Evolutionary conservation across 2,329 filamentous ascomycete species (phyloP), one percentile per base, ranked within the genome.

Genomic region (Fusarium avenaceum): DNA sequence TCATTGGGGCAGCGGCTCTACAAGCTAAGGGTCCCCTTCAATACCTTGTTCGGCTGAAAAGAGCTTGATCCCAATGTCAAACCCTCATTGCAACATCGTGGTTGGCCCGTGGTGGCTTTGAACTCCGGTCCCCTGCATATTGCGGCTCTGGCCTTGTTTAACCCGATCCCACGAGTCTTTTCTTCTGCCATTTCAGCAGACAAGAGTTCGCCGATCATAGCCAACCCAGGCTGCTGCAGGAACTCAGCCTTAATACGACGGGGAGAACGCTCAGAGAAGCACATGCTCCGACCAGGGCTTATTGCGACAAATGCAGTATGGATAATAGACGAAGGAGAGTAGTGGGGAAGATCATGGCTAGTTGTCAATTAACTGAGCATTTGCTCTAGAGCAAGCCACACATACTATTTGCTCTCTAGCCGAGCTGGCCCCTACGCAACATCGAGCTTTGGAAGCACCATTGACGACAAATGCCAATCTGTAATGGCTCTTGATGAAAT

Each of bases 371-470:
- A 38, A 46, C 30, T 53, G 45, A 30, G 22, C 39, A 46, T 44
- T 44, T 56, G 19, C 35, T 42, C 32, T 13, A 24, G 6, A 32
- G 13, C 22, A 63, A 66, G 70, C 65, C 47, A 72, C 67, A 38
- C 45, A 68, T 42, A 30, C 38, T 48, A 55, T 39, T 72, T 48
- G 53, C 32, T 72, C 39, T 38, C 22, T 24, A 46, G 39, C 35
- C 53, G 20, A 15, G 28, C 24, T 20, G 11, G 30, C 30, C 38
- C 19, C 44, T 35, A n/a, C 47, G 43, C 45, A 58, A 43, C 19
- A 73, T 72, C 56, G 56, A 56, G 22, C 48, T 72, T 69, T 44
- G 35, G 19, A 47, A 68, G 70, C 66, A n/a, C 62, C 65, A 68
- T 71, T 38, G 22, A 42, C 43, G 39, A 40, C 57, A 58, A 49